These are phyloP conservation scores for Coemansia sp. DNA, from an alignment of 192 early-diverging fungal genomes.

Conservation along the genomic window DNA sequence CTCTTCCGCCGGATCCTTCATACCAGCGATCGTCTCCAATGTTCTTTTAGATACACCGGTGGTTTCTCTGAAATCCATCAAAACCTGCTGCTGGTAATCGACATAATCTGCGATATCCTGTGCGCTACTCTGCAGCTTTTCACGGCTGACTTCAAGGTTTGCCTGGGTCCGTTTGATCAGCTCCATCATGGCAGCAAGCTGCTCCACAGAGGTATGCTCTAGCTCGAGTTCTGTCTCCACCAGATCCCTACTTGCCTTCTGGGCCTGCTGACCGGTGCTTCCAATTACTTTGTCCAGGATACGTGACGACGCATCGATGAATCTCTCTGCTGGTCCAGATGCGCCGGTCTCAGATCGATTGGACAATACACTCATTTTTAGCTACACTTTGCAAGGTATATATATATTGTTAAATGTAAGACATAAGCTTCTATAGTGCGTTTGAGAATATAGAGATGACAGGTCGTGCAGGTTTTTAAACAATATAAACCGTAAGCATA, in stretches of 20 bases:
- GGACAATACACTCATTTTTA: neutral
- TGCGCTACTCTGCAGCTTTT: neutral
- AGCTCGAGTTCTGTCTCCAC: slow-evolving; percentile 7
- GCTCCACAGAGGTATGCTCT: slow-evolving; percentile 8
- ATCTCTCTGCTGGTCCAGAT: neutral
- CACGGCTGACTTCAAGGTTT: neutral
- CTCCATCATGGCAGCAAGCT: slow-evolving; percentile 3
- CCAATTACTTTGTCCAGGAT: slow-evolving; percentile 14
- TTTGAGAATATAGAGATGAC: too few species aligned
- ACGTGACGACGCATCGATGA: slow-evolving; percentile 9
- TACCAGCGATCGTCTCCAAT: neutral
- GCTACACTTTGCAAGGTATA: neutral
- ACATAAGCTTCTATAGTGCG: too few species aligned
- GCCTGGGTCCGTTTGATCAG: slow-evolving; percentile 1
- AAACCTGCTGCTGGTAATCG: neutral
- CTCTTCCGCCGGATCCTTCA: neutral
- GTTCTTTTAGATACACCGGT: neutral
- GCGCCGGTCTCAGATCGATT: neutral
- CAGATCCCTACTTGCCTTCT: slow-evolving; percentile 11
- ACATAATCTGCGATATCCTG: neutral
- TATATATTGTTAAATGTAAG: too few species aligned
- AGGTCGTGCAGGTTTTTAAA: neutral
- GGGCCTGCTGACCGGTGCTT: slow-evolving; percentile 7
- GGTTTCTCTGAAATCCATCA: neutral
- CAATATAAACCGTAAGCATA: neutral